A percentile compares a stretch with the other conserved stretches of the same genome.
Conservation (phyloP, 139 green algal genomes). For the Nannochloris sp. region DNA sequence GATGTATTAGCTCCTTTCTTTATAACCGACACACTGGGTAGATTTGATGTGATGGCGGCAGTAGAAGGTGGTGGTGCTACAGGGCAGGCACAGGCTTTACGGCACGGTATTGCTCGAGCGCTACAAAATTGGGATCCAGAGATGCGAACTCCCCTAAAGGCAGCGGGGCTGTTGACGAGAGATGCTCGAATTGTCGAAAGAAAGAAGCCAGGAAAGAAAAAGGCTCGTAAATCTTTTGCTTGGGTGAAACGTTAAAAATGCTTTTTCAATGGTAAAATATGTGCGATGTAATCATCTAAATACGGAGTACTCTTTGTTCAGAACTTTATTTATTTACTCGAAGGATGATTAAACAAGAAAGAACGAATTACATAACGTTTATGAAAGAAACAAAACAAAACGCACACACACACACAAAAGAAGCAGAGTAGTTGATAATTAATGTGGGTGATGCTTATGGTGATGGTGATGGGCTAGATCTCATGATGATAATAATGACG, state of each 20-base stretch:
- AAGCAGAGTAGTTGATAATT: too few species aligned
- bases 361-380: too few species aligned
- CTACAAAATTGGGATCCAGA: slow-evolving; percentile 68
- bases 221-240: slow-evolving; percentile 33
- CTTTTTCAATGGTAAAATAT: not conserved
- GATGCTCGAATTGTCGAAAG: slow-evolving; percentile 86
- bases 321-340: too few species aligned
- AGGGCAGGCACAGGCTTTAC: slow-evolving; percentile 70
- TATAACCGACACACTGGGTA: slow-evolving; percentile 40
- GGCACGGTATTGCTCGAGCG: slow-evolving; percentile 71
- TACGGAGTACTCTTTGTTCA: too few species aligned
- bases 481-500: too few species aligned
- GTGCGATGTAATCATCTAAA: too few species aligned
- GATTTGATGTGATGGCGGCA: slow-evolving; percentile 58
- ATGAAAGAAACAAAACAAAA: too few species aligned
- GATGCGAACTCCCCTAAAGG: slow-evolving; percentile 43
- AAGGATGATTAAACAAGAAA: too few species aligned
- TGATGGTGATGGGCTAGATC: too few species aligned
- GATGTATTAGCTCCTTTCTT: slow-evolving; percentile 80
- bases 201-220: slow-evolving; percentile 85
- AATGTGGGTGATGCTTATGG: too few species aligned
- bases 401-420: too few species aligned
- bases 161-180: slow-evolving; percentile 54
- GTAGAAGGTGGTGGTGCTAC: slow-evolving; percentile 49
- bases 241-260: slow-evolving; percentile 33